Evolutionary conservation across 2,329 filamentous ascomycete genomes (phyloP).

Genomic region (Ophiocordyceps camponoti-rufipedis): DNA sequence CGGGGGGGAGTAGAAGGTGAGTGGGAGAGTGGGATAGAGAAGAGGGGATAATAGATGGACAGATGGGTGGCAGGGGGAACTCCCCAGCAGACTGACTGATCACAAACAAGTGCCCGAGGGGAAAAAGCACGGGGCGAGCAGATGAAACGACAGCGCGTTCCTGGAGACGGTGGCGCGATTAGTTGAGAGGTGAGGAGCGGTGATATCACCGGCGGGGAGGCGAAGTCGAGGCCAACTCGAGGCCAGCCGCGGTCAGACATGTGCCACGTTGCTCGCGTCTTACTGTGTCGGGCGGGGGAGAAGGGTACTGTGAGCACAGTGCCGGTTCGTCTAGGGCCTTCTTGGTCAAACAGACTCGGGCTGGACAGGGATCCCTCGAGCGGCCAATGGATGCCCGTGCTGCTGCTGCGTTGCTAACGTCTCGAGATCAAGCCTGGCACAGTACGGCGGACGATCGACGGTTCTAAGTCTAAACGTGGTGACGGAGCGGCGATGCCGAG

Average conservation of each 20-base stretch:
- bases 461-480: too few relatives aligned
- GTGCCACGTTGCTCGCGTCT: background rate
- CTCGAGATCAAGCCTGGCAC: too few relatives aligned
- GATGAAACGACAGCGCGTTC: background rate
- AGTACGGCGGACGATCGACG: too few relatives aligned
- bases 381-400: too few relatives aligned
- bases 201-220: background rate
- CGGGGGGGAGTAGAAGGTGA: background rate
- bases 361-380: too few relatives aligned
- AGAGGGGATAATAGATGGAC: background rate
- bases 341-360: background rate
- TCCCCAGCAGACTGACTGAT: too few relatives aligned
- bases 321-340: background rate
- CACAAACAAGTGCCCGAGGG: too few relatives aligned
- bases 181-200: background rate
- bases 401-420: too few relatives aligned
- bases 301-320: background rate
- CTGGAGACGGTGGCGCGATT: background rate
- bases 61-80: background rate
- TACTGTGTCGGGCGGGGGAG: background rate
- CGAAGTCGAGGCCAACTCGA: too few relatives aligned
- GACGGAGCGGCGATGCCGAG: too few relatives aligned
- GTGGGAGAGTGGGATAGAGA: too few relatives aligned
- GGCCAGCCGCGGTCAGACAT: background rate
- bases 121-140: too few relatives aligned